Evolutionary conservation across 2,329 filamentous ascomycete genomes (phyloP), one percentile per base, ranked within the genome.

Genomic region (Talaromyces sp.): DNA sequence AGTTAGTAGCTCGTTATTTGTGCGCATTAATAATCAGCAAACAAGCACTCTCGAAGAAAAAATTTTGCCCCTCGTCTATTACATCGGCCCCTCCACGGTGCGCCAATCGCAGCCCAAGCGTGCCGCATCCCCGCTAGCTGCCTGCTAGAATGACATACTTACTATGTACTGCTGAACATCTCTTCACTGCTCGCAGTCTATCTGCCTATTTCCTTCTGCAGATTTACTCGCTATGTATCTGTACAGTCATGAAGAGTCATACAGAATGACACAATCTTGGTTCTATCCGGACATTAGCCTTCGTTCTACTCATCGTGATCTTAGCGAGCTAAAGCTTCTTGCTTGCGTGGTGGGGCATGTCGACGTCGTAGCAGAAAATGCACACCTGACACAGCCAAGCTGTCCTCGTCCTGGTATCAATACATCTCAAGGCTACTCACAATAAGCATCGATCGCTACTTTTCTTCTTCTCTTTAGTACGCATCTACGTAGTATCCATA

Each of bases 1-100:
- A 31, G 27, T 31, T 6, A 31, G 27, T 5, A 31, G 27, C 27
- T 31, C 5, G 5, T 16, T 35, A 37, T 56, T 56, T 56, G 52
- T 56, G 52, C 52, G 31, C 52, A 56, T 56, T 56, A 56, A 37
- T 56, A 56, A 56, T 56, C 45, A 24, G 45, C 41, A n/a, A 43
- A 19, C 54, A 57, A 37, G 11, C 47, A 57, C 22, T 14, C 35
- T 45, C 52, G 24, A 9, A 45, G 56, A 41, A 22, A 59, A 59
- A 59, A 57, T 43, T 59, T 59, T 59, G 56, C 56, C 56, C 56
- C 56, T 59, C 56, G 56, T 59, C 19, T 59, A 59, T 37, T 56
- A 16, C 52, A 14, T 3, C 33, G 50, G 50, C 50, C 50, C 50
- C 50, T 39, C 33, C 14, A 14, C 5, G 11, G 9, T 56, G 33